Conservation (phyloP, 495 filamentous ascomycete genomes). For the Neurospora tetrasperma region DNA sequence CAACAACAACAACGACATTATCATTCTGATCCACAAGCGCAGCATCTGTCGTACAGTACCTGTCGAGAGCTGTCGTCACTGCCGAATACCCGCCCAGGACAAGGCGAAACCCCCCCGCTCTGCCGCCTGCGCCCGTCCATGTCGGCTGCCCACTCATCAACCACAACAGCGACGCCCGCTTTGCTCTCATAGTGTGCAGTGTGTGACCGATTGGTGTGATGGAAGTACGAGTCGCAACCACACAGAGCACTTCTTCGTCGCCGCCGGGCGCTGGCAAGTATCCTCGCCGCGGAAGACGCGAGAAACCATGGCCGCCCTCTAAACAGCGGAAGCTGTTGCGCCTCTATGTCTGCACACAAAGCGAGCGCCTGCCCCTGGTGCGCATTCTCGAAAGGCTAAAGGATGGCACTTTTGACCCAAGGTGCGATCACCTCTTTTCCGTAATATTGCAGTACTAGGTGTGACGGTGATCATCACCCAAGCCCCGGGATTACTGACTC, state of each 20-base stretch:
- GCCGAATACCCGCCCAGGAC: neutral
- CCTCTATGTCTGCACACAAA: constrained; percentile 27
- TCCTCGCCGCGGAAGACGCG: constrained; percentile 22
- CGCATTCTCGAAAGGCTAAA: constrained; percentile 24
- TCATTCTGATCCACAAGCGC: neutral
- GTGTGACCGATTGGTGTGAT: neutral
- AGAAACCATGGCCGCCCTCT: constrained; percentile 24
- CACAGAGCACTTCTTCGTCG: constrained; percentile 1
- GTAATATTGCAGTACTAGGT: neutral
- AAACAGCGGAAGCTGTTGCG: constrained; percentile 25
- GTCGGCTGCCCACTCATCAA: neutral
- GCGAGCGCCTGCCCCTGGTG: constrained; percentile 23
- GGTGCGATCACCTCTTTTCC: constrained; percentile 10
- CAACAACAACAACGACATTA: neutral
- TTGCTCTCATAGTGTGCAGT: neutral
- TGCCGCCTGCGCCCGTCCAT: neutral
- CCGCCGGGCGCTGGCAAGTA: constrained; percentile 14
- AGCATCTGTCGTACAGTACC: neutral
- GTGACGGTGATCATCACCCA: neutral
- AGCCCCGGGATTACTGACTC: neutral
- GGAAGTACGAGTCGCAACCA: neutral
- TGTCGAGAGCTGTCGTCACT: neutral
- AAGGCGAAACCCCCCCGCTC: neutral
- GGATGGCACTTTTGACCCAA: constrained; percentile 24
- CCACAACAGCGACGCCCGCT: neutral